Conservation (phyloP, 2,329 filamentous ascomycete species). For the Nemania serpens region DNA sequence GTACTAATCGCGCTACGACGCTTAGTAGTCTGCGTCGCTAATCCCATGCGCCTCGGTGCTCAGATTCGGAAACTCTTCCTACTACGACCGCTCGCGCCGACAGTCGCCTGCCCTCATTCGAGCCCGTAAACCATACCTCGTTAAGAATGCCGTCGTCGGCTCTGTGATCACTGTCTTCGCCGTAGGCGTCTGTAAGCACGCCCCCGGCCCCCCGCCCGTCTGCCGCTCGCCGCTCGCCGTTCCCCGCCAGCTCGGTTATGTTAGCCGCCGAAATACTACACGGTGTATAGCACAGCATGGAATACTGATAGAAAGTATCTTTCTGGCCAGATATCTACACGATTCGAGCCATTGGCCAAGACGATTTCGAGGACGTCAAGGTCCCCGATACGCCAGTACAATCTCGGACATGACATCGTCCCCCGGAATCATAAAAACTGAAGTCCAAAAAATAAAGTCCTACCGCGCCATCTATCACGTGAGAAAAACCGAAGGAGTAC, state of each 20-base stretch:
- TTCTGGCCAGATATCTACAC: slow-evolving; percentile 58
- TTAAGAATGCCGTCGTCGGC: slow-evolving; percentile 87
- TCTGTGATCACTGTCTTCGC: slow-evolving; percentile 74
- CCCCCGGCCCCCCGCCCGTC: background rate
- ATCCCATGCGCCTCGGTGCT: background rate
- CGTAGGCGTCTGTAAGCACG: slow-evolving; percentile 80
- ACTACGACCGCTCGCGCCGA: slow-evolving; percentile 87
- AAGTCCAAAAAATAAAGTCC: background rate
- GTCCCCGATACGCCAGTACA: slow-evolving; percentile 72
- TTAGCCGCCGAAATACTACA: background rate
- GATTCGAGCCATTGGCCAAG: slow-evolving; percentile 87
- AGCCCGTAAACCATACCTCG: slow-evolving; percentile 86
- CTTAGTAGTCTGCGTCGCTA: too few relatives aligned
- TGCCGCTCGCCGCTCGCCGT: too few relatives aligned
- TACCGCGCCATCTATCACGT: background rate
- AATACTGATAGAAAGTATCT: slow-evolving; percentile 11
- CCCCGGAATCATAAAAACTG: background rate
- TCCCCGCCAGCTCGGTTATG: too few relatives aligned
- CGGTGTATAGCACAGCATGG: background rate
- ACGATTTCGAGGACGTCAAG: slow-evolving; percentile 94
- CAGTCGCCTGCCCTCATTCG: slow-evolving; percentile 89
- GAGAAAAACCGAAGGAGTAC: background rate
- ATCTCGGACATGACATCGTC: slow-evolving; percentile 6
- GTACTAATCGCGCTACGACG: too few relatives aligned
- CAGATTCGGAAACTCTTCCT: slow-evolving; percentile 64